Evolutionary conservation across 2,329 filamentous ascomycete species (phyloP), one percentile per base, ranked within the genome.

Genomic region (Stromatinia cepivora): DNA sequence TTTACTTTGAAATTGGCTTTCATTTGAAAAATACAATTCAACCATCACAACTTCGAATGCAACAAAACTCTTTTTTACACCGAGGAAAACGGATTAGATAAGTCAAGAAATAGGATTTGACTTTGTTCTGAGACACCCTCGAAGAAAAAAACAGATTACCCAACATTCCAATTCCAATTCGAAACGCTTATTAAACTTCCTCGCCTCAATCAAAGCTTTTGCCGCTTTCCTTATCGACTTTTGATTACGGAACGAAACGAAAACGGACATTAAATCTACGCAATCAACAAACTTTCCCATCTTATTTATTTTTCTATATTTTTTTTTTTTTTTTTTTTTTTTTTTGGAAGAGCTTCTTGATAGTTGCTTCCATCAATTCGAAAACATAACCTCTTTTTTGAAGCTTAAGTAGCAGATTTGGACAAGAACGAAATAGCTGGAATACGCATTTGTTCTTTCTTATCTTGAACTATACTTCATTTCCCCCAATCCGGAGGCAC

Each of bases 171-270:
- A n/a, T n/a, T 45, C 13, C n/a, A n/a, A 57, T 65, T 67, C 48
- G 66, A 58, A 48, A 34, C 66, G 66, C 4, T 17, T 25, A 36
- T 22, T 34, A 56, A 66, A 66, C 39, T 56, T n/a, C 1, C 3
- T 54, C 53, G 42, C 25, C 45, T 69, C 39, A 46, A 34, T 56
- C 53, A 22, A 56, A 56, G 53, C 65, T 39, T 39, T 58, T 71
- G 71, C 70, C 66, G 66, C 70, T 68, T 73, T 54, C 72, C 69
- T 63, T 56, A 34, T 45, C 64, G 6, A 48, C 72, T 73, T 75
- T 77, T 72, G 75, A 77, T 76, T 75, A 77, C 76, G 73, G 74
- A 74, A 75, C 74, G 72, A 68, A 71, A 75, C 74, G 71, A 62
- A 71, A 59, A n/a, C 58, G 20, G 28, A n/a, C 20, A 71, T 72